Conservation (phyloP, 1,284 basidiomycete species). For the Trametes versicolor region DNA sequence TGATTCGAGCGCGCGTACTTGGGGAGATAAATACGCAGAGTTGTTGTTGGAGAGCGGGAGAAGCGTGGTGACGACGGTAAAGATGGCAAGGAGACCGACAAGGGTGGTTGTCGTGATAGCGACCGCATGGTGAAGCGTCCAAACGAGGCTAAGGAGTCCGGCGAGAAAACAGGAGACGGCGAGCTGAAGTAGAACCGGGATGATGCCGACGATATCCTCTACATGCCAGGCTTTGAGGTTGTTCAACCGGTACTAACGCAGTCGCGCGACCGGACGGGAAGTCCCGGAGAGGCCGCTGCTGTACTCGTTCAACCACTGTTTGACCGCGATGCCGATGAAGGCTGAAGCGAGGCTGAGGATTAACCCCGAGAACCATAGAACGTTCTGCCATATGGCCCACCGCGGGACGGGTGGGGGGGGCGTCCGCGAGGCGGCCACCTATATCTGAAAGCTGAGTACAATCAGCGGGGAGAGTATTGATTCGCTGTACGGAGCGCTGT, state of each 20-base stretch:
- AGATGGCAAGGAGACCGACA: not conserved
- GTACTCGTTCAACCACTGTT: constrained; percentile 17
- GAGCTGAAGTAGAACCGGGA: constrained; percentile 21
- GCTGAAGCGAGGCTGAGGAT: constrained; percentile 11
- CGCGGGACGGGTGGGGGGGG: constrained; percentile 2
- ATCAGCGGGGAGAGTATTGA: no score
- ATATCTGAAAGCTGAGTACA: no score
- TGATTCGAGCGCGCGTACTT: not conserved
- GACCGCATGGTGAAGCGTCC: constrained; percentile 14
- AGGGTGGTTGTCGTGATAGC: not conserved
- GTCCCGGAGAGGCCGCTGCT: constrained; percentile 6
- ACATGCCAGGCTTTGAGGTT: constrained; percentile 15
- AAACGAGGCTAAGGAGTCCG: constrained; percentile 20
- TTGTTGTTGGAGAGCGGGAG: not conserved
- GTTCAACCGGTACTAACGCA: constrained; percentile 14
- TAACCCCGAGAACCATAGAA: constrained; percentile 16
- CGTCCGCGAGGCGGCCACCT: no score
- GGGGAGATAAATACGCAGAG: constrained; percentile 15
- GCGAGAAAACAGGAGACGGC: constrained; percentile 19
- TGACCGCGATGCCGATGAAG: constrained; percentile 11
- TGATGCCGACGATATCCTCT: not conserved
- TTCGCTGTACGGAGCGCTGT: no score
- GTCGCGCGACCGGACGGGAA: not conserved
- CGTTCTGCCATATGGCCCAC: constrained; percentile 49
- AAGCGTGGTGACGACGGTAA: constrained; percentile 5